These are phyloP conservation scores for Fraxinus nigra DNA, from an alignment of 305 asterid genomes.

Conservation along the genomic window DNA sequence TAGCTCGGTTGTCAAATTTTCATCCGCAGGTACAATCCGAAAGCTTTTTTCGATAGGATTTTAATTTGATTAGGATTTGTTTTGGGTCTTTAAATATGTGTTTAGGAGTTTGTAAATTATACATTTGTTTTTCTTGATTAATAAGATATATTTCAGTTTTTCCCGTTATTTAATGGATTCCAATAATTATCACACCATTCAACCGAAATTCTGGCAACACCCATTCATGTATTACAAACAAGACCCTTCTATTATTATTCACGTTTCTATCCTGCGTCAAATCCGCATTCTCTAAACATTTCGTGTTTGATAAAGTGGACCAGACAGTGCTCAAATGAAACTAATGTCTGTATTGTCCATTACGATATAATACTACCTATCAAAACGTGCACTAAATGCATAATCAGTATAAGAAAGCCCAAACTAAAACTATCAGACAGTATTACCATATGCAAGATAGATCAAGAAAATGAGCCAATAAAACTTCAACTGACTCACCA, in stretches of 20 bases:
- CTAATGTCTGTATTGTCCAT: neutral
- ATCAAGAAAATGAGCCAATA: neutral
- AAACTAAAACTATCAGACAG: neutral
- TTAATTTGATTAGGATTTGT: neutral
- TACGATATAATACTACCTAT: neutral
- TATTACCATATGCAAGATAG: neutral
- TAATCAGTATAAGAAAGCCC: neutral
- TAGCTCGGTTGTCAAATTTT: neutral
- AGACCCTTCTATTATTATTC: neutral
- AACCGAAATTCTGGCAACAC: neutral
- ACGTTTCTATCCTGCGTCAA: neutral
- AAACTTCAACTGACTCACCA: conserved; percentile 57
- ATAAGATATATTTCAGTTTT: neutral
- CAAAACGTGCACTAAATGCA: neutral
- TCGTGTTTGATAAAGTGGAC: neutral
- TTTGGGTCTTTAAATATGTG: neutral
- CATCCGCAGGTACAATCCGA: neutral
- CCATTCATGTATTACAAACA: neutral
- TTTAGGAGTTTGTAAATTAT: neutral
- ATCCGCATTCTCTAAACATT: neutral
- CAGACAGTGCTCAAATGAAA: neutral
- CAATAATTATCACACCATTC: neutral
- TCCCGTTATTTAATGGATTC: neutral
- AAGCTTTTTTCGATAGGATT: neutral
- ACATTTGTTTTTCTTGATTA: neutral